Evolutionary conservation across 345 rosid genomes (phyloP), one percentile per base, ranked within the genome.

Genomic region (Gossypium bickii): DNA sequence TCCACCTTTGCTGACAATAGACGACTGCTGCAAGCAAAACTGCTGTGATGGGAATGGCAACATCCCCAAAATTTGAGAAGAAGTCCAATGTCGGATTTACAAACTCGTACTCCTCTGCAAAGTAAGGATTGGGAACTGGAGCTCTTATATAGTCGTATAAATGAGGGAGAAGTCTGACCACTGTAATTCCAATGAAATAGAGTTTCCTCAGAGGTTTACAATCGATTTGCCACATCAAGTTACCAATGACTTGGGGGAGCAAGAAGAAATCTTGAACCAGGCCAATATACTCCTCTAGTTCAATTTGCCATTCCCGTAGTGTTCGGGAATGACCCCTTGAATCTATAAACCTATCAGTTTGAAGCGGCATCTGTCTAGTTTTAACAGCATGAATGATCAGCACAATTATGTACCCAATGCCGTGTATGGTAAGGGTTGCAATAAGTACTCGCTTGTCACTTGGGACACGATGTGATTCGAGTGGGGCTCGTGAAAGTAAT

Each of bases 241-340:
- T 90, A 49, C 89, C 93, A 25, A 92, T 86, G 22, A 93, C 88
- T 80, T 93, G 98, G 69, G 98, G 98, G 3, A 93, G 91, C 83
- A 93, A 86, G 87, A 89, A 93, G 70, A 92, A 86, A 74, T 93
- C 98, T 79, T 93, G 98, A 74, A 83, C 85, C 51, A 93, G 91
- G 80, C 98, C 98, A 12, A 87, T 77, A 70, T 92, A 92, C 85
- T 93, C 98, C 83, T 87, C 89, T 25, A 93, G 85, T 78, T 92
- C 84, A 13, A 86, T 86, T 79, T 82, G 84, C 97, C 97, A 93
- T 71, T 80, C 81, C 7, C 55, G 80, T 2, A 61, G 68, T 2
- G 55, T 69, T 59, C 15, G 82, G 9, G 80, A 79, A 64, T 62
- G 74, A 6, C 79, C 84, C 22, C 84, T 73, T 38, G 81, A 75